phyloP scores from a whole-genome alignment of 2,329 filamentous ascomycete genomes.

The Fusarium sp. region DNA sequence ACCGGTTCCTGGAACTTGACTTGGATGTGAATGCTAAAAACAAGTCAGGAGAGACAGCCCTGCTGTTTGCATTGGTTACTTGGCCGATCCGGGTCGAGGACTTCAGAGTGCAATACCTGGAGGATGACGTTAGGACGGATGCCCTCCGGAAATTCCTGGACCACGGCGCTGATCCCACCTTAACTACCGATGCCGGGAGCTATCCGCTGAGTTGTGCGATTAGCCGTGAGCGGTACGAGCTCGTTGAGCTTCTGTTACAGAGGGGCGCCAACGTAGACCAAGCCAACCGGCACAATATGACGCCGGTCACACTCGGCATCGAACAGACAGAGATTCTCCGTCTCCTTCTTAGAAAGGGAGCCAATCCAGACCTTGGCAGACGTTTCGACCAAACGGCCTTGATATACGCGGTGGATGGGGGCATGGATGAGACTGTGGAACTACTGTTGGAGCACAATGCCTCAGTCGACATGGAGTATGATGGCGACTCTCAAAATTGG shows the following conservation, averaged over 20 bases:
- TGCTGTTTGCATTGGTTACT: background rate
- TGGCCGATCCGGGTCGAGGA: background rate
- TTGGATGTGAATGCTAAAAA: constrained; percentile 1
- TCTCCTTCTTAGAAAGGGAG: background rate
- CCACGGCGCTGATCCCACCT: background rate
- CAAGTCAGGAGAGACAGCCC: fast-evolving
- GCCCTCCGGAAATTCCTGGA: background rate
- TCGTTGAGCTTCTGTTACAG: background rate
- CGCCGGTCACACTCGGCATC: background rate
- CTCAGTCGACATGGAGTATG: background rate
- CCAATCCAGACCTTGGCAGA: background rate
- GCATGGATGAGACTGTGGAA: fast-evolving
- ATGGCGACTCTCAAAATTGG: background rate
- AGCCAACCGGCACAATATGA: too few species aligned
- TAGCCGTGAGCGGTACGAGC: background rate
- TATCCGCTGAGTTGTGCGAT: background rate
- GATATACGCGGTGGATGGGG: background rate
- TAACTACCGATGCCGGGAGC: background rate
- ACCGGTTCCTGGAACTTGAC: background rate
- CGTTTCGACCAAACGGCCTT: fast-evolving
- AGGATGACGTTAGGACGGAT: background rate
- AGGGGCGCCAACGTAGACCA: background rate
- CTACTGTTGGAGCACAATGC: background rate
- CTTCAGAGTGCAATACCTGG: background rate
- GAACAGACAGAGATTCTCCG: background rate